Evolutionary conservation across 23 red algal species (phyloP).

Genomic region (Agarophyton chilense): DNA sequence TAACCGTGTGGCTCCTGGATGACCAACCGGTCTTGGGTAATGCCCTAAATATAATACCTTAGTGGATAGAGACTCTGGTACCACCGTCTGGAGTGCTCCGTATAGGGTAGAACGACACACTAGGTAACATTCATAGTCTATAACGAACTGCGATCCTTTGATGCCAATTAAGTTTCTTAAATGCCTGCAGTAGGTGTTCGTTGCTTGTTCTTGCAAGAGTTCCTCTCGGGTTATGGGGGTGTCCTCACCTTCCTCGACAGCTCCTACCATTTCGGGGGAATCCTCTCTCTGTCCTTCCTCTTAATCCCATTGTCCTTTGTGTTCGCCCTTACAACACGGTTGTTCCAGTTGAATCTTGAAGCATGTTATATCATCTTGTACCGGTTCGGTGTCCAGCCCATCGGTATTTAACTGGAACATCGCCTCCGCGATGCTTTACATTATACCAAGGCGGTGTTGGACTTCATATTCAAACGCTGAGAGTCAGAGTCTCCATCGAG

Average conservation of each 20-base stretch:
- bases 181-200: background rate
- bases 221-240: too few relatives aligned
- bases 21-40: background rate
- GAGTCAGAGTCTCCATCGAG: too few relatives aligned
- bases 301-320: background rate
- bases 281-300: background rate
- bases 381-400: too few relatives aligned
- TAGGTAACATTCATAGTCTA: background rate
- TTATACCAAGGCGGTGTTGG: background rate
- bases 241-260: too few relatives aligned
- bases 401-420: too few relatives aligned
- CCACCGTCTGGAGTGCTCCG: conserved; percentile 19
- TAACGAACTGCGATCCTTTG: too few relatives aligned
- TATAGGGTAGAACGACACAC: background rate
- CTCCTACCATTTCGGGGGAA: background rate
- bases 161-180: background rate
- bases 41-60: background rate
- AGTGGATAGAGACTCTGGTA: background rate
- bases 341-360: too few relatives aligned
- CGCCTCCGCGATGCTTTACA: conserved; percentile 5
- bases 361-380: too few relatives aligned
- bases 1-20: too few relatives aligned
- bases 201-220: background rate
- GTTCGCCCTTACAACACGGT: background rate
- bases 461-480: conserved; percentile 37